A percentile compares a stretch with the other conserved stretches of the same genome.
Evolutionary conservation across 345 rosid species (phyloP).

Genomic region (Lepidium aucheri): DNA sequence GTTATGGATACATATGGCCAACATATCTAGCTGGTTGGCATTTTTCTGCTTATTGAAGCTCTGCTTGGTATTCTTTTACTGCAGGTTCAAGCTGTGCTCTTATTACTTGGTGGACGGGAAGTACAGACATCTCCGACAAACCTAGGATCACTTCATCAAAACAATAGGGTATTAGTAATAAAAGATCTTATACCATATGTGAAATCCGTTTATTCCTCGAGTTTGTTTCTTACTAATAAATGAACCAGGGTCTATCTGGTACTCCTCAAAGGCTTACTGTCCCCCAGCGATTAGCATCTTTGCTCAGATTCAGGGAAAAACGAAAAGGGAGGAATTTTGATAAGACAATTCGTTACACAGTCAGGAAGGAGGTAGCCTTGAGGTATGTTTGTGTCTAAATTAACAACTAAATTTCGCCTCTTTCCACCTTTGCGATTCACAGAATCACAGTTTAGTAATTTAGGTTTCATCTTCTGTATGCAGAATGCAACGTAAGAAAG

Average conservation of each 20-base stretch:
- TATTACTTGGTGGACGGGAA: slow-evolving; percentile 54
- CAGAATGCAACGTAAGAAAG: slow-evolving; percentile 63
- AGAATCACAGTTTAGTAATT: neutral
- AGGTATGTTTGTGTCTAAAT: slow-evolving; percentile 31
- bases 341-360: slow-evolving; percentile 52
- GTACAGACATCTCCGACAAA: slow-evolving; percentile 30
- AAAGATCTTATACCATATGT: neutral
- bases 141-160: slow-evolving; percentile 30
- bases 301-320: slow-evolving; percentile 53
- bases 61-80: neutral
- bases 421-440: neutral
- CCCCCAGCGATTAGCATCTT: slow-evolving; percentile 51
- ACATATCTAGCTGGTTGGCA: neutral
- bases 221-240: slow-evolving; percentile 18
- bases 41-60: neutral
- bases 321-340: slow-evolving; percentile 53
- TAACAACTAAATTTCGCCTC: neutral
- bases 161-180: slow-evolving; percentile 32
- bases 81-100: slow-evolving; percentile 64
- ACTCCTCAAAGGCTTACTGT: slow-evolving; percentile 45
- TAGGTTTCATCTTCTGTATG: slow-evolving; percentile 1
- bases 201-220: neutral
- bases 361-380: slow-evolving; percentile 60
- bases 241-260: slow-evolving; percentile 40
- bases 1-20: neutral